These are phyloP conservation scores for Suhomyces kilbournensis DNA, from an alignment of 805 yeast species.

Conservation along the genomic window DNA sequence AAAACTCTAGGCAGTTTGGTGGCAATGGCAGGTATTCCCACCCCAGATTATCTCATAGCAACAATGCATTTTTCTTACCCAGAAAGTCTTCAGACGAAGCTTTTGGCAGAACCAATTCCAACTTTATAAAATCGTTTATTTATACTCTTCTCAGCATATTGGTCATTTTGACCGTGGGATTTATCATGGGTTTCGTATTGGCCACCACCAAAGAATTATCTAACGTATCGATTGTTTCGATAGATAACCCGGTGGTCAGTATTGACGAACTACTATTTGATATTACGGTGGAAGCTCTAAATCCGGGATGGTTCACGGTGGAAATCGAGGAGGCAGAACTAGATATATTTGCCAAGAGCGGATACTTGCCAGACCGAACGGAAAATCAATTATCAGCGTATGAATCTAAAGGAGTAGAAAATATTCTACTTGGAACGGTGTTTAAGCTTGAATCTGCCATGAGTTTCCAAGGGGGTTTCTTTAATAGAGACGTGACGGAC, in stretches of 20 bases:
- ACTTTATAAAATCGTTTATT: conserved; percentile 30
- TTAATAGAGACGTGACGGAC: conserved; percentile 56
- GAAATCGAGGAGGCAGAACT: conserved; percentile 63
- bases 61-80: conserved; percentile 27
- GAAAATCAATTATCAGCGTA: neutral
- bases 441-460: conserved; percentile 67
- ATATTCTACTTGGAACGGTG: conserved; percentile 74
- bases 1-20: conserved; percentile 5
- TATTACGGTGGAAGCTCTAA: conserved; percentile 71
- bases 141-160: conserved; percentile 47
- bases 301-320: conserved; percentile 81
- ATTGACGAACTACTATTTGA: conserved; percentile 84
- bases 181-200: conserved; percentile 75
- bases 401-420: conserved; percentile 39
- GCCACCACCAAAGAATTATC: conserved; percentile 85
- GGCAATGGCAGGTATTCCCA: conserved; percentile 12
- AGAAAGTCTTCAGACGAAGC: conserved; percentile 23
- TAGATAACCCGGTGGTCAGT: conserved; percentile 72
- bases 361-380: conserved; percentile 33
- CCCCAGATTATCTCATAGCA: conserved; percentile 19
- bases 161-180: conserved; percentile 65
- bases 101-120: conserved; percentile 10
- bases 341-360: conserved; percentile 80
- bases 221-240: conserved; percentile 55
- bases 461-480: conserved; percentile 72